phyloP scores from a whole-genome alignment of 1,284 basidiomycete genomes.

The Spongispora temasekensis region DNA sequence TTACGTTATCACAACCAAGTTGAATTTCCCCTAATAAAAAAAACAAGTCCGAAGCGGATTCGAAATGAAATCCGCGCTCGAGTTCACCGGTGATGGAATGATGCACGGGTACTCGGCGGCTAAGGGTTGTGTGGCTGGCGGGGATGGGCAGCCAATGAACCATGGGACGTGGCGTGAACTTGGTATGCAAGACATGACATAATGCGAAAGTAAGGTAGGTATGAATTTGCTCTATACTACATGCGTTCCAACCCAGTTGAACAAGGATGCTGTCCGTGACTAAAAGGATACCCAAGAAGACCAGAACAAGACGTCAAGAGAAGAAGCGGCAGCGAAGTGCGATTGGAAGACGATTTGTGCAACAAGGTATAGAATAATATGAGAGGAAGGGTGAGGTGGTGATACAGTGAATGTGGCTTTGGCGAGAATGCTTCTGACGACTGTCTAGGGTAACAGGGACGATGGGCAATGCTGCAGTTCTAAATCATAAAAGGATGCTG shows the following conservation, averaged over 20 bases:
- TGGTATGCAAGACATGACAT: slow-evolving; percentile 21
- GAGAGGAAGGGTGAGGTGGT: slow-evolving; percentile 5
- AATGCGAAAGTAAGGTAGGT: slow-evolving; percentile 27
- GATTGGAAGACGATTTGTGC: slow-evolving; percentile 4
- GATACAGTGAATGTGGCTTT: slow-evolving; percentile 20
- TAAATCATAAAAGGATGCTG: slow-evolving; percentile 39
- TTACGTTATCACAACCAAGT: slow-evolving; percentile 7
- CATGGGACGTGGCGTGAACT: neutral
- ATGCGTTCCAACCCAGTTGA: slow-evolving; percentile 34
- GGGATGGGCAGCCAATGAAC: slow-evolving; percentile 9
- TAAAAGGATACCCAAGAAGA: slow-evolving; percentile 29
- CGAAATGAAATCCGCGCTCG: slow-evolving; percentile 15
- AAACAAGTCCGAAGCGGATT: slow-evolving; percentile 5
- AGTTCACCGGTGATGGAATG: too few relatives aligned
- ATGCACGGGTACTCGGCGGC: too few relatives aligned
- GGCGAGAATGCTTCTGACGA: slow-evolving; percentile 11
- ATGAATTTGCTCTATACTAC: slow-evolving; percentile 32
- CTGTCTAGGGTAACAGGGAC: slow-evolving; percentile 1
- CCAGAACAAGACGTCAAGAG: slow-evolving; percentile 32
- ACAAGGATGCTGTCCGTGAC: slow-evolving; percentile 26
- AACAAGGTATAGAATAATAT: slow-evolving; percentile 17
- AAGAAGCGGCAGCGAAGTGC: neutral
- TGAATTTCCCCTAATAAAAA: neutral
- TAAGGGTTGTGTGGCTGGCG: neutral
- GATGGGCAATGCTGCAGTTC: slow-evolving; percentile 15